Base-by-base conservation (phyloP, 2,329 filamentous ascomycete species). In the Aspergillus fijiensis region DNA sequence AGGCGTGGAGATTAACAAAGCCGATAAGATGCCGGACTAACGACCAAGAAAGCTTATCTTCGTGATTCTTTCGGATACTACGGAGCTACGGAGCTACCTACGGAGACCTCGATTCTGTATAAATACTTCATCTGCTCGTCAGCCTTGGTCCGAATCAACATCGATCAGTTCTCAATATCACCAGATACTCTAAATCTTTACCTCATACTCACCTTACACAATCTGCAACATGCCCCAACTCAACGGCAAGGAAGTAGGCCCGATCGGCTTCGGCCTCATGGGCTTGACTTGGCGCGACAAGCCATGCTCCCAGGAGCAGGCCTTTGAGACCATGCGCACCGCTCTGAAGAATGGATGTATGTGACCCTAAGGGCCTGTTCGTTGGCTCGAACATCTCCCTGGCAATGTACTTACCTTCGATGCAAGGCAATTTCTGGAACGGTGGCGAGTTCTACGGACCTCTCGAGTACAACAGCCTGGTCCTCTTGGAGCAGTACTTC, bases 391-490 rank as follows among this genome's bases (percentile, higher is more conserved):
- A 6, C 12, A 19, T 14, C 39, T n/a, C 9, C 39, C 4, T n/a
- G 6, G 6, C 39, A 6, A 42, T 5, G 14, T 42, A 14, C 39
- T 42, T 16, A 42, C 14, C 39, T n/a, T 16, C 1, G 16, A 42
- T 19, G 39, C 39, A 42, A 42, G 75, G 78, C 55, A 80, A 80
- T 60, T 77, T 81, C 67, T 89, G 86, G 85, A 89, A 88, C 66
- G 86, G 79, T 42, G 87, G 81, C 63, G 85, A 89, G 69, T 83
- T 89, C 69, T 90, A 90, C 74, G 87, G 87, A 45, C 81, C 72
- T 0, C 70, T 82, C 1, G 78, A 84, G 21, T 80, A 80, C 67
- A 87, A 89, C 75, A 85, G 81, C 2, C 73, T 88, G 67, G 81
- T 83, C 33, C 74, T 89, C 10, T 74, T 90, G 31, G 81, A 84